These are phyloP conservation scores for Ogataea haglerorum DNA, from an alignment of 805 yeast species.

Conservation along the genomic window DNA sequence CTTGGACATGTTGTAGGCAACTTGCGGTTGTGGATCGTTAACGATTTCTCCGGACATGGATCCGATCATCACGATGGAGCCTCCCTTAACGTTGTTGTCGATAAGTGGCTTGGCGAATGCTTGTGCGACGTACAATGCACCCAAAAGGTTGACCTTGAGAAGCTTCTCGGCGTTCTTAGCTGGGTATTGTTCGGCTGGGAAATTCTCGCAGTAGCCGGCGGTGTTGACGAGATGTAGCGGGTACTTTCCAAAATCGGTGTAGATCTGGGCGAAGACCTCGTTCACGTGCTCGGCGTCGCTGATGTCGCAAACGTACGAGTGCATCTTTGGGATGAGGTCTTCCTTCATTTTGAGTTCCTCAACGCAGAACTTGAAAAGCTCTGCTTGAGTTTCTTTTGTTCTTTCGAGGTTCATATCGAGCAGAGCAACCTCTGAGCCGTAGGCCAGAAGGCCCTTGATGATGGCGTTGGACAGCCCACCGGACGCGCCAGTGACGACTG, in stretches of 20 bases:
- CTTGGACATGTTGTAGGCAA: slow-evolving; percentile 80
- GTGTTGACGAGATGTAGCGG: slow-evolving; percentile 69
- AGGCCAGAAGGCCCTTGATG: slow-evolving; percentile 64
- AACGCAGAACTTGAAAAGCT: slow-evolving; percentile 30
- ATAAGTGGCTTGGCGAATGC: slow-evolving; percentile 68
- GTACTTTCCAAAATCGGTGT: slow-evolving; percentile 54
- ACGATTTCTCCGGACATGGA: slow-evolving; percentile 78
- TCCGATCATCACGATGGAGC: slow-evolving; percentile 67
- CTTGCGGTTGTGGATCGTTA: slow-evolving; percentile 76
- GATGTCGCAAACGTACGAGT: slow-evolving; percentile 73
- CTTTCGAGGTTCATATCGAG: slow-evolving; percentile 64
- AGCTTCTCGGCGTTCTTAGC: slow-evolving; percentile 64
- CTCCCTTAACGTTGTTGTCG: slow-evolving; percentile 47
- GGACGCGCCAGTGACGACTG: slow-evolving; percentile 77
- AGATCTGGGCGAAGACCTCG: slow-evolving; percentile 49
- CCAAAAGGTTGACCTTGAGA: slow-evolving; percentile 69
- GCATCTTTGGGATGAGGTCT: slow-evolving; percentile 37
- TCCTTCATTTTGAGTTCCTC: slow-evolving; percentile 27
- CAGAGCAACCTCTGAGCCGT: slow-evolving; percentile 74
- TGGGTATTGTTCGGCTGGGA: slow-evolving; percentile 74
- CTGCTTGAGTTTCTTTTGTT: slow-evolving; percentile 53
- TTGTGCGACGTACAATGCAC: slow-evolving; percentile 72
- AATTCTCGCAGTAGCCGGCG: slow-evolving; percentile 85
- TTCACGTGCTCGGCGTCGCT: slow-evolving; percentile 62
- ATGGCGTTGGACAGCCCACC: slow-evolving; percentile 71